phyloP scores from a whole-genome alignment of 2,329 filamentous ascomycete genomes.

The Colletotrichum orbiculare region DNA sequence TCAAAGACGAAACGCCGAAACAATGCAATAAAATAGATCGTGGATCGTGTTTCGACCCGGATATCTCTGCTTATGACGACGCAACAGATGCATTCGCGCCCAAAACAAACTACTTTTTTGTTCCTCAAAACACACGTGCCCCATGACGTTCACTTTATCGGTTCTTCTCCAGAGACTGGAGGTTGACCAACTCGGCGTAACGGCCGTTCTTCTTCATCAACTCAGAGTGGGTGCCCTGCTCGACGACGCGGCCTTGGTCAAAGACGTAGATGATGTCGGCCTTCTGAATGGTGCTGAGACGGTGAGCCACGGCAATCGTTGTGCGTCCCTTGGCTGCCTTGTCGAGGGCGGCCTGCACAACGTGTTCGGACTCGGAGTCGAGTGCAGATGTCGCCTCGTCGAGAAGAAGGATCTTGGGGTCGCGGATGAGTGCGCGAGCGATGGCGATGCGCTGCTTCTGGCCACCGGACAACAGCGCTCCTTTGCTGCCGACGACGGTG shows the following conservation, averaged over 20 bases:
- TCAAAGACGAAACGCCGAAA: constrained; percentile 19
- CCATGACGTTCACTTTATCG: constrained; percentile 36
- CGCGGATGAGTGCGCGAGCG: constrained; percentile 88
- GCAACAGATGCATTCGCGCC: constrained; percentile 13
- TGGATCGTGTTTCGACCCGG: constrained; percentile 29
- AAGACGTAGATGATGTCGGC: constrained; percentile 98
- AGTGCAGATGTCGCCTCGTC: constrained; percentile 85
- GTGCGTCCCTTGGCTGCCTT: constrained; percentile 85
- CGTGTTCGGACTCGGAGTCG: constrained; percentile 81
- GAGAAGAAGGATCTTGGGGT: constrained; percentile 86
- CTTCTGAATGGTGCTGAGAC: constrained; percentile 92
- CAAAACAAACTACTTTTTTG: constrained; percentile 6
- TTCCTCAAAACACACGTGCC: background rate
- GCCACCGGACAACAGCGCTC: constrained; percentile 84
- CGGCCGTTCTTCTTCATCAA: constrained; percentile 76
- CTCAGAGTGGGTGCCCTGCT: constrained; percentile 83
- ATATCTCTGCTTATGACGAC: constrained; percentile 27
- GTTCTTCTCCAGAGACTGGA: constrained; percentile 79
- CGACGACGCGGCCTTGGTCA: constrained; percentile 86
- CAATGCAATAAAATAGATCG: constrained; percentile 29
- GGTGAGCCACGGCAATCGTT: constrained; percentile 93
- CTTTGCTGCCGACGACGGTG: constrained; percentile 88
- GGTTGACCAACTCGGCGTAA: constrained; percentile 82
- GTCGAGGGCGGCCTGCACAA: constrained; percentile 84
- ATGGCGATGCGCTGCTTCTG: constrained; percentile 97